phyloP scores from a whole-genome alignment of 2,329 filamentous ascomycete species.

The Sphaerulina populicola region DNA sequence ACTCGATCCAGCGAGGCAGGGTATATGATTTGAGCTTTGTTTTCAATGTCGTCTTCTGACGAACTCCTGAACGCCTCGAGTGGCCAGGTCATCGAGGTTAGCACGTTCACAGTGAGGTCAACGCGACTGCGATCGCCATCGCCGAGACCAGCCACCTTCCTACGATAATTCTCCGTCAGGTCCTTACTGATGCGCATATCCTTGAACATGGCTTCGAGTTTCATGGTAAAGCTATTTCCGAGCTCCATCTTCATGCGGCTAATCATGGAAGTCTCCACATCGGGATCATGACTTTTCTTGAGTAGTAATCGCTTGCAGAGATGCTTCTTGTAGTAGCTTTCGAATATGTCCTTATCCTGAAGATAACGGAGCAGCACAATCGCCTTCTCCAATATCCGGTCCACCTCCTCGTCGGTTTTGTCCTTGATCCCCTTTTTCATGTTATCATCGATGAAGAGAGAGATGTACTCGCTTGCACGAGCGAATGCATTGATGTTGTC shows the following conservation, averaged over 20 bases:
- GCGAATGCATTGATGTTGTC: constrained; percentile 86
- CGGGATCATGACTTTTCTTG: constrained; percentile 80
- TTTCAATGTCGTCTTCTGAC: constrained; percentile 45
- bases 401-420: constrained; percentile 82
- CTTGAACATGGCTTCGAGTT: constrained; percentile 96
- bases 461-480: constrained; percentile 83
- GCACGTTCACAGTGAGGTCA: constrained; percentile 73
- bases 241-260: constrained; percentile 94
- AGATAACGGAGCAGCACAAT: constrained; percentile 82
- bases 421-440: constrained; percentile 89
- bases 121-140: constrained; percentile 54
- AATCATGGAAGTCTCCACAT: constrained; percentile 93
- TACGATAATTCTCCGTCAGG: constrained; percentile 66
- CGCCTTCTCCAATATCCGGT: constrained; percentile 76
- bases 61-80: constrained; percentile 69
- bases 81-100: constrained; percentile 94
- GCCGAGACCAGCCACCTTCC: constrained; percentile 54
- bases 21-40: constrained; percentile 56
- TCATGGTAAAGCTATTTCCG: constrained; percentile 84
- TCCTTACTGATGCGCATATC: constrained; percentile 86
- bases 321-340: constrained; percentile 97
- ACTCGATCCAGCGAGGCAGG: constrained; percentile 65
- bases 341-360: constrained; percentile 86
- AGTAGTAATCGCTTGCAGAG: constrained; percentile 78
- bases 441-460: constrained; percentile 93